Conservation (phyloP, 176 grass and related monocot genomes). For the Cocos nucifera region DNA sequence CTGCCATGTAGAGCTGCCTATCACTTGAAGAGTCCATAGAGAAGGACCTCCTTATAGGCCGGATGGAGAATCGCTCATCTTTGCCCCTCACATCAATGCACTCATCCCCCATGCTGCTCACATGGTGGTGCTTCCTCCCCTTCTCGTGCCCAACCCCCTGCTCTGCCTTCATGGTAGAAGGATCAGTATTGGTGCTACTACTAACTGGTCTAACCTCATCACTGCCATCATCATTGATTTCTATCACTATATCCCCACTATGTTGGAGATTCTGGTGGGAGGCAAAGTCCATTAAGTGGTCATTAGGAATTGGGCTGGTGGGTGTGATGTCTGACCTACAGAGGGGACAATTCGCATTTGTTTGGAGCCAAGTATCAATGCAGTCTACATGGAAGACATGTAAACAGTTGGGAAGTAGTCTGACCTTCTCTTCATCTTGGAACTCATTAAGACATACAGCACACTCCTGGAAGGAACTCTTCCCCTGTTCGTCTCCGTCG, state of each 20-base stretch:
- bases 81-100: conserved; percentile 14
- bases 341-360: conserved; percentile 71
- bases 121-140: neutral
- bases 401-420: conserved; percentile 66
- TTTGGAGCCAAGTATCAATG: conserved; percentile 71
- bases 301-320: conserved; percentile 2
- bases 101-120: conserved; percentile 39
- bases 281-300: neutral
- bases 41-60: conserved; percentile 44
- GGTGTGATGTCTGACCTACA: conserved; percentile 44
- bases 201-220: neutral
- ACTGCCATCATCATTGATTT: neutral
- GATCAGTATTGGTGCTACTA: neutral
- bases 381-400: conserved; percentile 78
- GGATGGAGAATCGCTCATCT: conserved; percentile 8
- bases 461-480: conserved; percentile 28
- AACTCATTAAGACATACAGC: conserved; percentile 80
- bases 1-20: conserved; percentile 32
- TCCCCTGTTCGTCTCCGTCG: neutral
- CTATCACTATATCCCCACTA: conserved; percentile 18
- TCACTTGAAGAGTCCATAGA: conserved; percentile 34
- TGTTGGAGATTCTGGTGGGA: neutral
- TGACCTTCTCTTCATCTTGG: conserved; percentile 56
- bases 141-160: conserved; percentile 6
- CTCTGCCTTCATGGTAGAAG: neutral